Percentiles rank a stretch among this genome's conserved stretches.
These are phyloP conservation scores for Paspalum vaginatum DNA, from an alignment of 176 grass and related monocot species.

Conservation along the genomic window DNA sequence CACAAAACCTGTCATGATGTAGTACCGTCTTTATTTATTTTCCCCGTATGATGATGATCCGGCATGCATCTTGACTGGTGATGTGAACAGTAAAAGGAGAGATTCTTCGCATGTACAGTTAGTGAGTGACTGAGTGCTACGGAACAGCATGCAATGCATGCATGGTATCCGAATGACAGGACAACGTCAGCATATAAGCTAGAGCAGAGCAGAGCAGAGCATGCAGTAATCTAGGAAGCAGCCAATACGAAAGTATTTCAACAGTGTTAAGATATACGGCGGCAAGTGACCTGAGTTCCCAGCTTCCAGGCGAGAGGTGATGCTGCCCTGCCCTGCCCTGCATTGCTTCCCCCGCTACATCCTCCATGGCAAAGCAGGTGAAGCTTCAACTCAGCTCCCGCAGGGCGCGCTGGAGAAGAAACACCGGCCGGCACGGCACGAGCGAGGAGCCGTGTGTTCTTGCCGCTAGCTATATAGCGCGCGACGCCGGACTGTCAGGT, in stretches of 20 bases:
- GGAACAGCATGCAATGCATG: too few relatives aligned
- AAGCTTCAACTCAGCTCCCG: neutral
- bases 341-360: neutral
- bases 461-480: conserved; percentile 27
- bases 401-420: neutral
- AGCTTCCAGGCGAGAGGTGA: neutral
- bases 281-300: neutral
- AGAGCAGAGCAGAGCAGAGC: too few relatives aligned
- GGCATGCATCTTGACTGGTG: too few relatives aligned
- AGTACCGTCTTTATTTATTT: too few relatives aligned
- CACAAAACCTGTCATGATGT: too few relatives aligned
- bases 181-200: neutral
- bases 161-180: neutral
- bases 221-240: neutral
- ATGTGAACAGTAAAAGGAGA: too few relatives aligned
- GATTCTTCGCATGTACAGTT: too few relatives aligned
- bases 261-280: neutral
- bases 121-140: too few relatives aligned
- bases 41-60: too few relatives aligned
- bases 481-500: conserved; percentile 19
- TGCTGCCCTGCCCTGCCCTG: neutral
- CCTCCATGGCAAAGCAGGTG: neutral
- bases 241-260: neutral
- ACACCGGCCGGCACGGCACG: neutral
- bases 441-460: neutral